These are phyloP conservation scores for Penicillium sp. DNA, from an alignment of 2,329 filamentous ascomycete species.

Conservation along the genomic window DNA sequence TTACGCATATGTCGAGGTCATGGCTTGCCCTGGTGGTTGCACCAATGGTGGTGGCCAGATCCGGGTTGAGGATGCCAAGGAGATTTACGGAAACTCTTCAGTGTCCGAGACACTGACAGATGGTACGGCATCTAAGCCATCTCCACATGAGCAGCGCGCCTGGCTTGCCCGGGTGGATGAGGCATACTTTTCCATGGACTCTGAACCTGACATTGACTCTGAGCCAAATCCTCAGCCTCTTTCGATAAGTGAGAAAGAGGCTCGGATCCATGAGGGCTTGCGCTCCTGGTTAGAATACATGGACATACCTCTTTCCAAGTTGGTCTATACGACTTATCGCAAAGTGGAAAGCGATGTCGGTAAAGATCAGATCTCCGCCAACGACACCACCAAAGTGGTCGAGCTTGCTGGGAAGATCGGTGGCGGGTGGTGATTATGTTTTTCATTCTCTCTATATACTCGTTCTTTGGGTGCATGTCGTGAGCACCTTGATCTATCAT, in stretches of 20 bases:
- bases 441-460: background rate
- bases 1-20: conserved; percentile 95
- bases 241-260: conserved; percentile 29
- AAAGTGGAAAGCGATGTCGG: conserved; percentile 95
- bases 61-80: conserved; percentile 74
- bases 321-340: conserved; percentile 85
- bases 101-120: conserved; percentile 24
- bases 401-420: conserved; percentile 89
- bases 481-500: conserved; percentile 10
- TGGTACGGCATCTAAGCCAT: conserved; percentile 55
- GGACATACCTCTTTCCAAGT: conserved; percentile 67
- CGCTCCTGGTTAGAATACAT: conserved; percentile 75
- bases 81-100: conserved; percentile 23
- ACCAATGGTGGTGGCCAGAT: conserved; percentile 97
- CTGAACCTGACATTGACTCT: conserved; percentile 48
- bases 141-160: conserved; percentile 77
- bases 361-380: conserved; percentile 61
- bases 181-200: conserved; percentile 79
- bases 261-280: conserved; percentile 64
- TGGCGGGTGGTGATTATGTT: conserved; percentile 75
- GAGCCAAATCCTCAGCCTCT: conserved; percentile 32
- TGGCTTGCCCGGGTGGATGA: conserved; percentile 84
- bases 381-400: conserved; percentile 77
- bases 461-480: conserved; percentile 22
- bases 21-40: conserved; percentile 98